phyloP scores from a whole-genome alignment of 2,329 filamentous ascomycete genomes.

The Colletotrichum chrysophilum region DNA sequence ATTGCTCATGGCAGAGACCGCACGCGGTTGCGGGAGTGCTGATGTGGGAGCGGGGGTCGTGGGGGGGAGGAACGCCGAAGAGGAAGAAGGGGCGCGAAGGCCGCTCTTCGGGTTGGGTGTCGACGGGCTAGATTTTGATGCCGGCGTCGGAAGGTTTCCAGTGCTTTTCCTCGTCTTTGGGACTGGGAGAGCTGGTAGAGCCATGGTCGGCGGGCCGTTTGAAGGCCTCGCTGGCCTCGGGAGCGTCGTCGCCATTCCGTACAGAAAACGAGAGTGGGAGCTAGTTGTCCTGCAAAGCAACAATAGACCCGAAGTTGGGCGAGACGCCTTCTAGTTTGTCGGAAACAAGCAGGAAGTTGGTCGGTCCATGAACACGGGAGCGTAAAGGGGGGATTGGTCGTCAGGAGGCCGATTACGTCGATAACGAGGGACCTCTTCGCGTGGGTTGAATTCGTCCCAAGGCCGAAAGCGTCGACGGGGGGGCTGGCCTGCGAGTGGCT shows the following conservation, averaged over 20 bases:
- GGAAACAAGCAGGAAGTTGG: slow-evolving; percentile 20
- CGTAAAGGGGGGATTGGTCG: background rate
- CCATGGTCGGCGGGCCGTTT: slow-evolving; percentile 72
- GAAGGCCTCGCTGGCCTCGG: slow-evolving; percentile 72
- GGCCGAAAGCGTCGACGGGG: background rate
- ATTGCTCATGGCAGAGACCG: slow-evolving; percentile 58
- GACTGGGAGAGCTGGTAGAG: slow-evolving; percentile 76
- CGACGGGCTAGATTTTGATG: slow-evolving; percentile 48
- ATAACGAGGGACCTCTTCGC: background rate
- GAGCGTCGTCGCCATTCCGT: slow-evolving; percentile 64
- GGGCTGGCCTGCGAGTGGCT: background rate
- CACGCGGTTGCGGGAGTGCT: slow-evolving; percentile 61
- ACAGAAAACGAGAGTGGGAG: slow-evolving; percentile 9
- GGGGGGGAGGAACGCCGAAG: slow-evolving; percentile 58
- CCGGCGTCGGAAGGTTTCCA: slow-evolving; percentile 47
- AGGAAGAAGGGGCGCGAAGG: slow-evolving; percentile 58
- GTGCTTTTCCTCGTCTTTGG: slow-evolving; percentile 75
- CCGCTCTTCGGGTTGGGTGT: slow-evolving; percentile 61
- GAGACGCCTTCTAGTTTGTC: slow-evolving; percentile 9
- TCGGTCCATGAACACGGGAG: slow-evolving; percentile 33
- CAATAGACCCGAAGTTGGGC: background rate
- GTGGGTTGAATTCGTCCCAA: slow-evolving; percentile 18
- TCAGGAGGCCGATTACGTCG: slow-evolving; percentile 11
- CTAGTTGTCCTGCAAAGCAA: background rate
- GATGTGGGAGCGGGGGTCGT: slow-evolving; percentile 57